Evolutionary conservation across 2,329 filamentous ascomycete species (phyloP).

Genomic region (Periglandula ipomoeae): DNA sequence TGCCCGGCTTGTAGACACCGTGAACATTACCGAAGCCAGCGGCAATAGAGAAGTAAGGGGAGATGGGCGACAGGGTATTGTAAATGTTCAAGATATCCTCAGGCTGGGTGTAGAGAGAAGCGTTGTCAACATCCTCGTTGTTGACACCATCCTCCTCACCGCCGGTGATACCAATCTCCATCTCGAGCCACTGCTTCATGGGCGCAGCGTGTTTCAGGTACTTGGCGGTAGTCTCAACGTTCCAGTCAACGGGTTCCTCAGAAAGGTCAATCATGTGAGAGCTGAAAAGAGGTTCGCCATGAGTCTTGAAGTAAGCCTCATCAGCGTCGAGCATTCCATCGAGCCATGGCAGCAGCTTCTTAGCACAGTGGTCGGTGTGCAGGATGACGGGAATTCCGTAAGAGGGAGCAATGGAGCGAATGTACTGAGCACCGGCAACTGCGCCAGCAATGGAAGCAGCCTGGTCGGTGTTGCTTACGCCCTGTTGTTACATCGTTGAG

Average conservation of each 20-base stretch:
- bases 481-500: constrained; percentile 28
- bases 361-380: constrained; percentile 97
- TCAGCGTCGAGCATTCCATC: constrained; percentile 93
- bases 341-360: constrained; percentile 98
- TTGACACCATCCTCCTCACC: constrained; percentile 98
- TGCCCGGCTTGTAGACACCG: constrained; percentile 97
- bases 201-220: constrained; percentile 92
- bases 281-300: constrained; percentile 88
- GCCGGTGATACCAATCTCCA: constrained; percentile 82
- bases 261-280: constrained; percentile 98
- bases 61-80: constrained; percentile 76
- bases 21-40: constrained; percentile 98
- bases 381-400: constrained; percentile 90
- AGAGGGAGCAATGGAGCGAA: constrained; percentile 74
- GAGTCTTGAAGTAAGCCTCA: constrained; percentile 88
- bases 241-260: constrained; percentile 82
- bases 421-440: constrained; percentile 86
- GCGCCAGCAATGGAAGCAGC: constrained; percentile 80
- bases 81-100: constrained; percentile 92
- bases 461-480: constrained; percentile 72
- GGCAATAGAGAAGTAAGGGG: constrained; percentile 94
- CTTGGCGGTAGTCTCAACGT: constrained; percentile 83
- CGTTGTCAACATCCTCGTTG: constrained; percentile 97
- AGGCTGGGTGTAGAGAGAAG: constrained; percentile 93
- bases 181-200: constrained; percentile 99